Evolutionary conservation across 345 rosid genomes (phyloP).

Genomic region (Dipteronia dyeriana): DNA sequence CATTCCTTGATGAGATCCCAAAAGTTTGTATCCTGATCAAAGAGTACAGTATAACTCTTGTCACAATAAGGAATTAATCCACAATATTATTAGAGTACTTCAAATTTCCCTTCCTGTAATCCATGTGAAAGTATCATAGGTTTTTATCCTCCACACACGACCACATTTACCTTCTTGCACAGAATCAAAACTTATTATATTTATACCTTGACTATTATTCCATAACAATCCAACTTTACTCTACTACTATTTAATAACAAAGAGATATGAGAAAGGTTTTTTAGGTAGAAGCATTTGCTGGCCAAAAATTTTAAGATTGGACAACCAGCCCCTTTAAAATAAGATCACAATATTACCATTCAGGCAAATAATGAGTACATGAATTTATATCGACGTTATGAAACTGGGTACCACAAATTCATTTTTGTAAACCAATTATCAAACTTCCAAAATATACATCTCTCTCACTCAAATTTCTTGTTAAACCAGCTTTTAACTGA

Average conservation of each 20-base stretch:
- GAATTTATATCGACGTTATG: too few species aligned
- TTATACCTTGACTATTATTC: too few species aligned
- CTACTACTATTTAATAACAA: background rate
- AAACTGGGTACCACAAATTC: too few species aligned
- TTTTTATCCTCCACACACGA: background rate
- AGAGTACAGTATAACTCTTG: background rate
- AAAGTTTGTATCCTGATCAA: constrained; percentile 16
- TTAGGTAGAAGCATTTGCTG: too few species aligned
- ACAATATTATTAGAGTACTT: background rate
- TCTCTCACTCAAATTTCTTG: background rate
- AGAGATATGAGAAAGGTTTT: background rate
- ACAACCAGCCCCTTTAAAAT: too few species aligned
- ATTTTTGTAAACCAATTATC: too few species aligned
- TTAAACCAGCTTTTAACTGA: background rate
- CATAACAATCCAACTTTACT: background rate
- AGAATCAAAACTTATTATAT: too few species aligned
- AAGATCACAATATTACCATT: too few species aligned
- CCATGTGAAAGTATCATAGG: background rate
- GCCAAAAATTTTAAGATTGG: too few species aligned
- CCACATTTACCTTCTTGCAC: background rate
- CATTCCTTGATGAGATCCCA: constrained; percentile 67
- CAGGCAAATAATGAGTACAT: too few species aligned
- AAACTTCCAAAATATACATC: too few species aligned
- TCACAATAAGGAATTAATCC: background rate
- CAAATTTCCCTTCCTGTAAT: background rate